Evolutionary conservation across 176 grass and related monocot genomes (phyloP), one percentile per base, ranked within the genome.

Genomic region (Oryza rufipogon): DNA sequence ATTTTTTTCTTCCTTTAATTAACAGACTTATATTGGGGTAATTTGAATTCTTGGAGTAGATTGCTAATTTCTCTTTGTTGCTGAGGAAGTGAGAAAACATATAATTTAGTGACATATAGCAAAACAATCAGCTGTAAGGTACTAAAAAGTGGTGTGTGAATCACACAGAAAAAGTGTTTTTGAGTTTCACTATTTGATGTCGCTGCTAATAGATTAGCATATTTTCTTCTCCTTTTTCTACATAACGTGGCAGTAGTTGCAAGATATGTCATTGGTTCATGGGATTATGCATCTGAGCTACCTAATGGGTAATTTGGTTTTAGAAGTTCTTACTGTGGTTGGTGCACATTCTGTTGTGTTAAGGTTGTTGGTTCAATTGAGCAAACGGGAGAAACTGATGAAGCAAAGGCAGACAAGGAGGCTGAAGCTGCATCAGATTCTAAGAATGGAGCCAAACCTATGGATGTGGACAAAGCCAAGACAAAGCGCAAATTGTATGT

Each of bases 331-430:
- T 66, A 75, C n/a, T 38, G 0, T 56, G 51, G 61, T 7, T 41
- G 48, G 10, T 75, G 33, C 66, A 25, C 75, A 15, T 28, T 91
- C 83, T 64, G 61, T 79, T 77, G 20, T 92, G 26, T 84, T 79
- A 71, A 99, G 97, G 90, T 90, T 82, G 93, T 99, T 68, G 97
- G 97, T 71, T 91, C 90, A 45, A 94, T 99, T 82, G 91, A 99
- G 70, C 90, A 92, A 92, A 79, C 14, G 12, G 93, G 78, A 70
- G 90, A 73, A 68, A 20, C 78, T 0, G 89, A 89, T 73, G 97
- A 91, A 42, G 74, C 90, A 74, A 98, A 90, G 51, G 44, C 85
- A 44, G 96, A 98, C 49, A 96, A 94, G 75, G 93, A 96, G 79
- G 73, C 80, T 25, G 93, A 96, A 49, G 85, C 91, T 19, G 76